phyloP scores from a whole-genome alignment of 1,139 yeast genomes.

The Protomyces gravidus region DNA sequence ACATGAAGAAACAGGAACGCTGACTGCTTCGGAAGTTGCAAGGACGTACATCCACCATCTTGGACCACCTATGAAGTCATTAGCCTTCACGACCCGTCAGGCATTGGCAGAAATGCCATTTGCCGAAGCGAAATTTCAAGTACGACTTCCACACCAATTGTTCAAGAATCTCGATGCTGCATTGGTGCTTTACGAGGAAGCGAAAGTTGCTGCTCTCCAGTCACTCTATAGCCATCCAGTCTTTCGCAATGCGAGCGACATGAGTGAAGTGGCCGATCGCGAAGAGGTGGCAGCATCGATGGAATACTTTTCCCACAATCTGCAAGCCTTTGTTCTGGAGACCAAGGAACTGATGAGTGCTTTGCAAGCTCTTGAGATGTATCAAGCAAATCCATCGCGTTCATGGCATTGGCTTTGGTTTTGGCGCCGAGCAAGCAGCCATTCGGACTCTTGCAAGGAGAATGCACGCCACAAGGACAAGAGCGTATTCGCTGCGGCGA shows the following conservation, averaged over 20 bases:
- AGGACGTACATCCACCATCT: slow-evolving; percentile 57
- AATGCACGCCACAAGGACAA: not conserved
- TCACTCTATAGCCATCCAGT: slow-evolving; percentile 46
- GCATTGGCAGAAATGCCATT: slow-evolving; percentile 61
- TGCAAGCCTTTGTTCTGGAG: slow-evolving; percentile 61
- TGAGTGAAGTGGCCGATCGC: slow-evolving; percentile 53
- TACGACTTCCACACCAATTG: slow-evolving; percentile 45
- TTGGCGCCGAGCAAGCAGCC: slow-evolving; percentile 44
- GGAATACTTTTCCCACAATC: slow-evolving; percentile 67
- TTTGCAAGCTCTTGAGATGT: slow-evolving; percentile 47
- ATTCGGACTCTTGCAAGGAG: too few species aligned
- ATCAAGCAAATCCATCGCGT: slow-evolving; percentile 37
- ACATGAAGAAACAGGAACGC: not conserved
- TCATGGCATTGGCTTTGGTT: slow-evolving; percentile 54
- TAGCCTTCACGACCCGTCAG: slow-evolving; percentile 59
- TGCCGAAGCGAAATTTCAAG: slow-evolving; percentile 41
- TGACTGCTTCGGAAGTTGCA: not conserved
- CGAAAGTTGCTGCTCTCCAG: slow-evolving; percentile 56
- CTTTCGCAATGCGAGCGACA: slow-evolving; percentile 40
- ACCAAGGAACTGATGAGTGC: slow-evolving; percentile 49
- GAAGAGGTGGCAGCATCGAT: slow-evolving; percentile 83
- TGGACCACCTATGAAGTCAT: slow-evolving; percentile 69
- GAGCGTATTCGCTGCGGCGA: not conserved
- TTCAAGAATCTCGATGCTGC: slow-evolving; percentile 52
- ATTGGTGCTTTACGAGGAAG: slow-evolving; percentile 51